Evolutionary conservation across 371 early-diverging fungal species (phyloP).

Genomic region (Furculomyces boomerangus): DNA sequence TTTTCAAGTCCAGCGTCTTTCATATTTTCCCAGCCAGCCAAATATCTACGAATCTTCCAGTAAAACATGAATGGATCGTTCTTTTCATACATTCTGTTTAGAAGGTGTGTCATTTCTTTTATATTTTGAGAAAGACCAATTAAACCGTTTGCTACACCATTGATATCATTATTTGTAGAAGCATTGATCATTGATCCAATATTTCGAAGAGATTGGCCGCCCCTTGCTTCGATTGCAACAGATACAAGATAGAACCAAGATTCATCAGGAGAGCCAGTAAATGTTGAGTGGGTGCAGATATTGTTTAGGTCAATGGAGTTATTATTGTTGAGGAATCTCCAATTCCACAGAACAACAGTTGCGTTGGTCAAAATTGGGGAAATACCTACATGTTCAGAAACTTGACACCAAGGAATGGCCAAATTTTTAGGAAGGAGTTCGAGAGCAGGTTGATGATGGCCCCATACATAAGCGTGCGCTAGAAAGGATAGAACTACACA

Average conservation of each 20-base stretch:
- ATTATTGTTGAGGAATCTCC: slow-evolving; percentile 45
- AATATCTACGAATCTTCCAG: slow-evolving; percentile 78
- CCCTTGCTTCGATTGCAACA: slow-evolving; percentile 71
- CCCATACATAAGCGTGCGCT: slow-evolving; percentile 85
- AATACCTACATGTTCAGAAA: slow-evolving; percentile 63
- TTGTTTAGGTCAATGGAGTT: slow-evolving; percentile 32
- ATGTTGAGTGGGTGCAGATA: slow-evolving; percentile 58
- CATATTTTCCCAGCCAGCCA: slow-evolving; percentile 88
- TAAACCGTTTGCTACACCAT: slow-evolving; percentile 30
- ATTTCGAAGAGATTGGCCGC: slow-evolving; percentile 55
- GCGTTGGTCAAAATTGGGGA: slow-evolving; percentile 80
- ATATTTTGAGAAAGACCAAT: slow-evolving; percentile 33
- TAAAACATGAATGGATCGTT: slow-evolving; percentile 93
- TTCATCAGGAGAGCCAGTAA: slow-evolving; percentile 82
- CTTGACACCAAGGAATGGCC: slow-evolving; percentile 67
- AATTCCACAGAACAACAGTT: slow-evolving; percentile 80
- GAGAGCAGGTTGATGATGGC: slow-evolving; percentile 41
- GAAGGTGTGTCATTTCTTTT: slow-evolving; percentile 33
- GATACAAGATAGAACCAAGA: slow-evolving; percentile 92
- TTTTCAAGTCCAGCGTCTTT: slow-evolving; percentile 64
- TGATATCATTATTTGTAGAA: slow-evolving; percentile 31
- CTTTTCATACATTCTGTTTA: slow-evolving; percentile 79
- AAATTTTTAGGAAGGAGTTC: slow-evolving; percentile 58
- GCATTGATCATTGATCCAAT: slow-evolving; percentile 33
- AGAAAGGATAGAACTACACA: slow-evolving; percentile 72